These are phyloP conservation scores for Phlyctochytrium arcticum DNA, from an alignment of 192 early-diverging fungal species.

Conservation along the genomic window DNA sequence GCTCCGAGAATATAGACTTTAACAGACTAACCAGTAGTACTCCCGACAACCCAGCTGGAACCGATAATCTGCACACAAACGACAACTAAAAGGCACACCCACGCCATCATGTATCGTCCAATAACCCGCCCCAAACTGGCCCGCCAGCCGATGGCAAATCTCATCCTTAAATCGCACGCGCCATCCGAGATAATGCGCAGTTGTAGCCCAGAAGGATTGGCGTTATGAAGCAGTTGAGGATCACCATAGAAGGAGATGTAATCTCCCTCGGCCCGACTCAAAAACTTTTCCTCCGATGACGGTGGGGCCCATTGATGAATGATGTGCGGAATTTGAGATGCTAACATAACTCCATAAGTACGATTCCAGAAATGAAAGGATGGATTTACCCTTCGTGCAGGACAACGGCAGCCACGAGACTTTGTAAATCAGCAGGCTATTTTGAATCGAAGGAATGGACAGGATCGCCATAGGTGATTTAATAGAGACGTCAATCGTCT, in stretches of 20 bases:
- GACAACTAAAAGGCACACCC: slow-evolving; percentile 19
- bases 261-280: neutral
- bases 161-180: neutral
- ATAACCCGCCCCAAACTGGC: slow-evolving; percentile 13
- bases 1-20: neutral
- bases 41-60: neutral
- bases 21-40: neutral
- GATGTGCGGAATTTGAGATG: slow-evolving; percentile 13
- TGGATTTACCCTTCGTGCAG: neutral
- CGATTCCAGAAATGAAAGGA: too few relatives aligned
- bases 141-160: neutral
- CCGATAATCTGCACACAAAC: slow-evolving; percentile 24
- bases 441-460: slow-evolving; percentile 4
- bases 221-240: neutral
- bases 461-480: too few relatives aligned
- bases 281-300: slow-evolving; percentile 13
- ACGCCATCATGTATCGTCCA: slow-evolving; percentile 12
- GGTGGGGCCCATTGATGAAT: slow-evolving; percentile 10
- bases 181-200: slow-evolving; percentile 4
- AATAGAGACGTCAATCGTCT: too few relatives aligned
- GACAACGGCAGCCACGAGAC: neutral
- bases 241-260: neutral
- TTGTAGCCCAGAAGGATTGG: neutral
- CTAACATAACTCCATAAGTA: too few relatives aligned
- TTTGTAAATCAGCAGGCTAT: neutral